A percentile compares a stretch with the other conserved stretches of the same genome.
These are phyloP conservation scores for Hyphopichia buzzinii DNA, from an alignment of 1,139 yeast genomes.

Conservation along the genomic window DNA sequence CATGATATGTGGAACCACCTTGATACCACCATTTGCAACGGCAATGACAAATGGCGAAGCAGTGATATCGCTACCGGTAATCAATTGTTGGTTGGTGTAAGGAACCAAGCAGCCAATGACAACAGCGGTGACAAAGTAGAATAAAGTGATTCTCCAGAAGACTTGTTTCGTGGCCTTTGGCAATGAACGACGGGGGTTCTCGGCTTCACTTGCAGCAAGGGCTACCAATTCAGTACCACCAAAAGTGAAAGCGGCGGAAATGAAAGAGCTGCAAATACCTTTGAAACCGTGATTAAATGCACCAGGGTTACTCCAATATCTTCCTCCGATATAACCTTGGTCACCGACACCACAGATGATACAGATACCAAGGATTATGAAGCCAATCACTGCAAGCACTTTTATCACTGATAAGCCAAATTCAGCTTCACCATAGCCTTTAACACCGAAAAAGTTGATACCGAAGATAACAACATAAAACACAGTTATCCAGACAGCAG, in stretches of 20 bases:
- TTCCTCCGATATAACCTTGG: conserved; percentile 40
- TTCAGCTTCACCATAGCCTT: conserved; percentile 48
- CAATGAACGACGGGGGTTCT: conserved; percentile 62
- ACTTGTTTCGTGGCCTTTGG: conserved; percentile 77
- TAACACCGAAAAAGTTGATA: conserved; percentile 45
- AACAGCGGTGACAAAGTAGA: conserved; percentile 50
- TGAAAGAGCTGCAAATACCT: conserved; percentile 81
- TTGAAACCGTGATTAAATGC: conserved; percentile 62
- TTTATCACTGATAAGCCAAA: conserved; percentile 39
- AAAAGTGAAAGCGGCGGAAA: conserved; percentile 83
- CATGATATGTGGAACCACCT: conserved; percentile 48
- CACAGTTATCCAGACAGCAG: conserved; percentile 45
- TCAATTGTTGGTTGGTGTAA: conserved; percentile 32
- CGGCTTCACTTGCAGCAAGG: conserved; percentile 81
- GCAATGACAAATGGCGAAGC: conserved; percentile 47
- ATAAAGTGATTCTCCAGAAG: conserved; percentile 67
- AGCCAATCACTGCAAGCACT: conserved; percentile 44
- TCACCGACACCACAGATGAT: conserved; percentile 44
- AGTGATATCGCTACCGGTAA: conserved; percentile 31
- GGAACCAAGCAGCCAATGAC: conserved; percentile 49
- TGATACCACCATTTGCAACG: conserved; percentile 35
- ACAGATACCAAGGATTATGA: conserved; percentile 38
- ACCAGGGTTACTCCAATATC: conserved; percentile 43
- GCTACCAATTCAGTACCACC: conserved; percentile 82
- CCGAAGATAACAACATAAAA: conserved; percentile 34